Percentiles rank a stretch among this genome's conserved stretches.
phyloP scores from a whole-genome alignment of 805 yeast species.

The Yarrowia phangngaensis region DNA sequence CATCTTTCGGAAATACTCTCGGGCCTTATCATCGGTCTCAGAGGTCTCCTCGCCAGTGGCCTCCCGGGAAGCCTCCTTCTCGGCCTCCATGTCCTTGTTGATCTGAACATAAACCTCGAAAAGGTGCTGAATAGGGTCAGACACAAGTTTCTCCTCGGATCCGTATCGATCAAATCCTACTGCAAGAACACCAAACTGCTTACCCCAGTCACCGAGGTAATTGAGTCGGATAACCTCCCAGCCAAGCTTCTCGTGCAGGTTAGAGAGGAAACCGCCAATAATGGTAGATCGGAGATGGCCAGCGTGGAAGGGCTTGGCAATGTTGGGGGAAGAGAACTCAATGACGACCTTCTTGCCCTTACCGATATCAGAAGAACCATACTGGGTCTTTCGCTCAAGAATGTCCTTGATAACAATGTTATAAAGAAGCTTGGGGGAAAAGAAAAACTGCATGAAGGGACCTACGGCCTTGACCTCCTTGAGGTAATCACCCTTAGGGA shows the following conservation, averaged over 20 bases:
- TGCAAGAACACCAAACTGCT: constrained; percentile 94
- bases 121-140: constrained; percentile 89
- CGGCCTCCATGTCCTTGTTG: constrained; percentile 68
- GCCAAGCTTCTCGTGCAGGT: constrained; percentile 84
- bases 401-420: constrained; percentile 67
- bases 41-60: constrained; percentile 50
- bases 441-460: constrained; percentile 85
- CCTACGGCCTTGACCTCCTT: constrained; percentile 77
- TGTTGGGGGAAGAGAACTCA: constrained; percentile 96
- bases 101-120: constrained; percentile 89
- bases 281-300: constrained; percentile 97
- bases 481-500: constrained; percentile 69
- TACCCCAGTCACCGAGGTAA: constrained; percentile 99
- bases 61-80: constrained; percentile 51
- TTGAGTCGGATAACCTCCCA: constrained; percentile 91
- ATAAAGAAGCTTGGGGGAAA: constrained; percentile 61
- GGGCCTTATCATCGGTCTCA: constrained; percentile 75
- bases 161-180: constrained; percentile 90
- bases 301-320: constrained; percentile 99
- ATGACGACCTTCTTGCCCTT: constrained; percentile 64
- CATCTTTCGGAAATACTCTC: constrained; percentile 83
- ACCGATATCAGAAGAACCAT: constrained; percentile 75
- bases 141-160: constrained; percentile 59
- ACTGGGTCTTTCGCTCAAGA: constrained; percentile 54
- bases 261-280: constrained; percentile 92